Base-by-base conservation (phyloP, 2,329 filamentous ascomycete species). In the Nigrospora oryzae region DNA sequence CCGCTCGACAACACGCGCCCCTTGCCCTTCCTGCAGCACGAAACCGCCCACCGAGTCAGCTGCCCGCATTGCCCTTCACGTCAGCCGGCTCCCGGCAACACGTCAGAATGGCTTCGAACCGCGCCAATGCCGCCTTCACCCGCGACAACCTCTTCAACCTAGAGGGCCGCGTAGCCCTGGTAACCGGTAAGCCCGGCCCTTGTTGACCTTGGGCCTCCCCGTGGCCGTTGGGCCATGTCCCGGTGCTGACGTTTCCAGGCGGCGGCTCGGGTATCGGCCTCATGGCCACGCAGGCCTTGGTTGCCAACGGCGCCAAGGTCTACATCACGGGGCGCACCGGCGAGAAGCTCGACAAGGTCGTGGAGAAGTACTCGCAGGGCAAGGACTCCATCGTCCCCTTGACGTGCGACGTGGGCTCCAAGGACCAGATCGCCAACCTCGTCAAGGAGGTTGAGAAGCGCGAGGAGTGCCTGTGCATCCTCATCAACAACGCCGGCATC, bases 401-500 rank as follows among this genome's bases (percentile, higher is more conserved):
- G 19, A 68, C 68, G 2, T 79, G 74, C 32, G 81, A 87, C 55
- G 70, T 86, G 10, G 76, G 79, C 53, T 74, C 73, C 55, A 81
- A 85, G 50, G 68, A 76, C 11, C 75, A 79, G 17, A 74, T 83
- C 42, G 65, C 69, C 40, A 65, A 69, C 16, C 70, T 87, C 4
- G 79, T 75, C 8, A 67, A 73, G 2, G 76, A 83, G 54, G 61
- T 85, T 37, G 65, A 66, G 43, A 69, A 70, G 33, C 64, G 68
- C 11, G 81, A 84, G 55, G 52, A 66, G 56, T 76, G 75, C 50
- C 69, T 86, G 3, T 74, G 81, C 57, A 73, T 86, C 43, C 70
- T 86, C 10, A 67, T 86, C 62, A 86, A 86, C 68, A 86, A 86
- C 58, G 78, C 75, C 7, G 83, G 83, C 42, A 71, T 81, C 49